phyloP scores from a whole-genome alignment of 495 filamentous ascomycete genomes.

The Penicillium paxilli region DNA sequence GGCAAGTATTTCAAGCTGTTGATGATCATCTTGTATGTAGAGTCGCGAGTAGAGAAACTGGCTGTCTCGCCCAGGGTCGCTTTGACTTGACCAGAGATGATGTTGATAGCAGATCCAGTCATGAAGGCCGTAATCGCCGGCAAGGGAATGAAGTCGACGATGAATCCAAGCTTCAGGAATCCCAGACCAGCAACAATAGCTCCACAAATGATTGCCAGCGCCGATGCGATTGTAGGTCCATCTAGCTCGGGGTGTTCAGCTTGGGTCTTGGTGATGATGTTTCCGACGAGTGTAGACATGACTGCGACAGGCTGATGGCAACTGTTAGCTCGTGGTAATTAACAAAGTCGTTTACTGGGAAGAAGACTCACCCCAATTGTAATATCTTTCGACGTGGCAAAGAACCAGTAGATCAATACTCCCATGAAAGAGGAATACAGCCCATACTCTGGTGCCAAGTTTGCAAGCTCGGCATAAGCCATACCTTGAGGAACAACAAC shows the following conservation, averaged over 20 bases:
- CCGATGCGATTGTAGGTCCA: slow-evolving; percentile 68
- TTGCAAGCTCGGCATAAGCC: slow-evolving; percentile 90
- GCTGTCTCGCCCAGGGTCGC: slow-evolving; percentile 79
- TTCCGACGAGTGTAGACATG: slow-evolving; percentile 86
- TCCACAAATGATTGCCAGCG: slow-evolving; percentile 78
- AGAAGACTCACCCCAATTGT: slow-evolving; percentile 82
- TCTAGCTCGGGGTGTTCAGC: slow-evolving; percentile 58
- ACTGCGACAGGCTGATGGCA: slow-evolving; percentile 83
- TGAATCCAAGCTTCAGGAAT: slow-evolving; percentile 77
- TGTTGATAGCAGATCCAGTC: slow-evolving; percentile 94
- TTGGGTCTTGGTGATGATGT: slow-evolving; percentile 64
- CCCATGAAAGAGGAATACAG: slow-evolving; percentile 99
- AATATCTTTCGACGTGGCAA: slow-evolving; percentile 98
- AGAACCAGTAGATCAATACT: slow-evolving; percentile 96
- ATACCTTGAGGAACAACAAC: slow-evolving; percentile 97
- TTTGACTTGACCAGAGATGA: slow-evolving; percentile 81
- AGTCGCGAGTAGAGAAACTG: slow-evolving; percentile 68
- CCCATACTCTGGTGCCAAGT: slow-evolving; percentile 76
- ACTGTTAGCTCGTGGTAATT: slow-evolving; percentile 12
- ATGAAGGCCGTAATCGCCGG: slow-evolving; percentile 94
- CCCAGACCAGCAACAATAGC: slow-evolving; percentile 79
- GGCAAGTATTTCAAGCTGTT: slow-evolving; percentile 78
- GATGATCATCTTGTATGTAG: slow-evolving; percentile 86
- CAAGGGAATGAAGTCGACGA: slow-evolving; percentile 94
- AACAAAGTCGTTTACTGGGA: neutral